Evolutionary conservation across 202 grass and related monocot species (phyloP).

Genomic region (Dendrocalamus latiflorus): DNA sequence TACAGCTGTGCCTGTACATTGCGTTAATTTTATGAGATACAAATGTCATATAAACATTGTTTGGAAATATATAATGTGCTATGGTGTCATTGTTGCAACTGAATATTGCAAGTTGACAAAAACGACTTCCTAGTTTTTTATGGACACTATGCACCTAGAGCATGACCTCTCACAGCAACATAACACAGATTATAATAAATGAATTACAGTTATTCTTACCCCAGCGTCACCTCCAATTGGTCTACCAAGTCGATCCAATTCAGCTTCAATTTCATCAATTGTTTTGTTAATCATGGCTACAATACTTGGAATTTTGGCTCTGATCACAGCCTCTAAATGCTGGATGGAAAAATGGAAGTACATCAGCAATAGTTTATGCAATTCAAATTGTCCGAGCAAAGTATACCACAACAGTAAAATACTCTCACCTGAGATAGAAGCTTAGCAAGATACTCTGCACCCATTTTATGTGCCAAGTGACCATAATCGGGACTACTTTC

Average conservation of each 20-base stretch:
- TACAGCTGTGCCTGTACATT: slow-evolving; percentile 85
- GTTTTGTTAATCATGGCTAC: slow-evolving; percentile 98
- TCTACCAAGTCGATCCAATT: slow-evolving; percentile 88
- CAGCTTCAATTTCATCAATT: slow-evolving; percentile 96
- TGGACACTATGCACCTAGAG: neutral
- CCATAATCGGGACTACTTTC: slow-evolving; percentile 93
- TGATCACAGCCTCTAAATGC: slow-evolving; percentile 96
- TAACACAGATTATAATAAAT: neutral
- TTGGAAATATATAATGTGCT: neutral
- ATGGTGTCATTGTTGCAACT: neutral
- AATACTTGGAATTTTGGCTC: slow-evolving; percentile 95
- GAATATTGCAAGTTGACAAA: slow-evolving; percentile 11
- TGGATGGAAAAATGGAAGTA: slow-evolving; percentile 39
- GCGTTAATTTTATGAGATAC: slow-evolving; percentile 8
- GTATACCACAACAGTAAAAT: slow-evolving; percentile 9
- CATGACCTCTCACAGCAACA: neutral
- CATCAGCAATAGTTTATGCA: slow-evolving; percentile 12
- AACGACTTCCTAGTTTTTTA: slow-evolving; percentile 5
- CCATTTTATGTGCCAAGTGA: slow-evolving; percentile 97
- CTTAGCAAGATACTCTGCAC: slow-evolving; percentile 94
- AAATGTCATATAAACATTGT: slow-evolving; percentile 19
- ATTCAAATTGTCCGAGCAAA: neutral
- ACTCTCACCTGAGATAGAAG: slow-evolving; percentile 76
- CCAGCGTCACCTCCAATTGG: slow-evolving; percentile 92
- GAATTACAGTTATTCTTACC: slow-evolving; percentile 50